Evolutionary conservation across 306 rosid species (phyloP).

Genomic region (Betula pendula): DNA sequence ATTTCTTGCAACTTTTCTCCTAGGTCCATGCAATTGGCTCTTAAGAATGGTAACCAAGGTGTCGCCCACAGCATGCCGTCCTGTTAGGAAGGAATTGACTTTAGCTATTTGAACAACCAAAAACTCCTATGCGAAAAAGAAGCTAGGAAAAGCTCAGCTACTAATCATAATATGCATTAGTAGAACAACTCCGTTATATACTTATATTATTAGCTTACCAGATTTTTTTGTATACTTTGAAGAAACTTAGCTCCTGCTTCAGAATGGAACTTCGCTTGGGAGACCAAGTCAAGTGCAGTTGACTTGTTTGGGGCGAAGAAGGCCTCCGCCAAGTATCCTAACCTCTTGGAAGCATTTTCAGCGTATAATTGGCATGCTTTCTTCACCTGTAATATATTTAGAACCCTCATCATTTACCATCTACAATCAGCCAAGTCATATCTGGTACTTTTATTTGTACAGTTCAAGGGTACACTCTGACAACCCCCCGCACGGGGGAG

Average conservation of each 20-base stretch:
- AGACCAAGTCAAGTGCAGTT: conserved; percentile 31
- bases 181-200: too few species aligned
- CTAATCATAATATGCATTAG: too few species aligned
- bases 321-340: conserved; percentile 42
- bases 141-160: neutral
- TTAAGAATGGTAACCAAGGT: conserved; percentile 31
- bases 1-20: conserved; percentile 45
- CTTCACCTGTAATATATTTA: conserved; percentile 46
- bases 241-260: conserved; percentile 51
- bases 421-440: too few species aligned
- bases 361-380: conserved; percentile 41
- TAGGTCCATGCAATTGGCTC: conserved; percentile 25
- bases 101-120: neutral
- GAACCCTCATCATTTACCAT: neutral
- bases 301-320: conserved; percentile 40
- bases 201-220: conserved; percentile 39
- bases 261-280: conserved; percentile 52
- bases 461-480: too few species aligned
- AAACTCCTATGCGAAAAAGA: conserved; percentile 10
- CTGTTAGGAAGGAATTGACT: conserved; percentile 28
- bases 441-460: too few species aligned
- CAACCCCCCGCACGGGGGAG: too few species aligned
- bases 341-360: conserved; percentile 53
- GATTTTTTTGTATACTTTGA: conserved; percentile 30
- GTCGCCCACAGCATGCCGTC: conserved; percentile 66